Conservation (phyloP, 1,284 basidiomycete genomes). For the Pascua sp. region DNA sequence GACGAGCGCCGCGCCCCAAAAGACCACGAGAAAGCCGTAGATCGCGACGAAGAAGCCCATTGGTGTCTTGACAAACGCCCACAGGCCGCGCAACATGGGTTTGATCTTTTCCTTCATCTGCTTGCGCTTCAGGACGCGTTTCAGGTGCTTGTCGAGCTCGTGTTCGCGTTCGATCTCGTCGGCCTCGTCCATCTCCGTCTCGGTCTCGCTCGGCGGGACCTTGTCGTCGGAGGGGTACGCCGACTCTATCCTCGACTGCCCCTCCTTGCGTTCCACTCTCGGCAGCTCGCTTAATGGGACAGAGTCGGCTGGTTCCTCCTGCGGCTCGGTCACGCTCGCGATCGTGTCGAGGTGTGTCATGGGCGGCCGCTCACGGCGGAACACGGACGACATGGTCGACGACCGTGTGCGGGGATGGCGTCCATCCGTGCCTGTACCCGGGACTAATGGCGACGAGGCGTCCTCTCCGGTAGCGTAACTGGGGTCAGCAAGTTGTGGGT, state of each 20-base stretch:
- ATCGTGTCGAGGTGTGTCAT: too few species aligned
- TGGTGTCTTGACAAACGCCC: conserved; percentile 76
- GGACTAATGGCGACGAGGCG: too few species aligned
- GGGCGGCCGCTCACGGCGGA: too few species aligned
- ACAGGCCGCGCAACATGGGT: conserved; percentile 65
- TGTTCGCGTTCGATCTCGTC: conserved; percentile 23
- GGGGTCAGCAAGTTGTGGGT: too few species aligned
- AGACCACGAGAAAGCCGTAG: conserved; percentile 72
- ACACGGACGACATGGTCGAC: too few species aligned
- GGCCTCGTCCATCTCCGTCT: conserved; percentile 8
- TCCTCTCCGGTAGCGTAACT: too few species aligned
- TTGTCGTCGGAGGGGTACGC: conserved; percentile 1
- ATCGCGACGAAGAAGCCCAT: conserved; percentile 66
- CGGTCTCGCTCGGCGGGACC: background rate
- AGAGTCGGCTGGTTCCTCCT: too few species aligned
- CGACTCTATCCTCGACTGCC: background rate
- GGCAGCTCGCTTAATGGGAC: too few species aligned
- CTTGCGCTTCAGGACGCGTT: conserved; percentile 59
- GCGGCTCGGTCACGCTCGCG: too few species aligned
- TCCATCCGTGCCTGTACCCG: too few species aligned
- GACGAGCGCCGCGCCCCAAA: conserved; percentile 83
- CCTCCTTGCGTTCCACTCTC: background rate
- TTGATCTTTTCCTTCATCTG: conserved; percentile 62
- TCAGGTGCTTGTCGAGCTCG: conserved; percentile 60
- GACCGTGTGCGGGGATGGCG: too few species aligned